A percentile compares a stretch with the other conserved stretches of the same genome.
phyloP scores from a whole-genome alignment of 257 asterid species.

The Hygrophila difformis region DNA sequence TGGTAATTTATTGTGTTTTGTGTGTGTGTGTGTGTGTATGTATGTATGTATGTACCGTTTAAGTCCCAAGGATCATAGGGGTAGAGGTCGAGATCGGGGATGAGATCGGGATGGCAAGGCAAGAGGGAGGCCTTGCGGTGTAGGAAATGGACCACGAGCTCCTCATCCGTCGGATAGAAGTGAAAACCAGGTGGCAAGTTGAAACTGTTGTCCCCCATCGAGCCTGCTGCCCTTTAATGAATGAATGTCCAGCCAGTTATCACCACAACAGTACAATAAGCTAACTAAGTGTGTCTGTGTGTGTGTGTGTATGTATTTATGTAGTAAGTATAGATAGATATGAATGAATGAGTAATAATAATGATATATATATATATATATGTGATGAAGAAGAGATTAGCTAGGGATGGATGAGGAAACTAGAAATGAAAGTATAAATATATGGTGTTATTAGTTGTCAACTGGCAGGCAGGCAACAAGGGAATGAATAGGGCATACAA shows the following conservation, averaged over 20 bases:
- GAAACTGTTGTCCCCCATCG: slow-evolving; percentile 44
- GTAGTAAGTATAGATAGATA: background rate
- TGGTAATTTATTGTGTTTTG: background rate
- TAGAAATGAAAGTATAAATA: no score
- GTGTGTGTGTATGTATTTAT: background rate
- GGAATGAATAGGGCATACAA: no score
- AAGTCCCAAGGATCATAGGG: slow-evolving; percentile 97
- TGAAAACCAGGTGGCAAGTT: slow-evolving; percentile 95
- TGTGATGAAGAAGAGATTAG: no score
- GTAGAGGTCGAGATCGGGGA: slow-evolving; percentile 90
- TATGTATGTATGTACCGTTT: slow-evolving; percentile 34
- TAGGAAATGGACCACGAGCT: slow-evolving; percentile 93
- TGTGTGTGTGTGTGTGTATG: no score
- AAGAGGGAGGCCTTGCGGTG: slow-evolving; percentile 73
- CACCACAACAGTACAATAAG: no score
- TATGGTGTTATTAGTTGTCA: no score
- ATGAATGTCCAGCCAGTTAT: no score
- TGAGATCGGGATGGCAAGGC: slow-evolving; percentile 86
- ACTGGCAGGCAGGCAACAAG: no score
- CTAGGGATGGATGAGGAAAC: no score
- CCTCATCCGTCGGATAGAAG: slow-evolving; percentile 84
- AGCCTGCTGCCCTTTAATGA: no score
- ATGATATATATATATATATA: background rate
- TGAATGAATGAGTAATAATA: no score
- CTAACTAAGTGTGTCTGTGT: background rate